These are phyloP conservation scores for Populus alba DNA, from an alignment of 345 rosid species.

Conservation along the genomic window DNA sequence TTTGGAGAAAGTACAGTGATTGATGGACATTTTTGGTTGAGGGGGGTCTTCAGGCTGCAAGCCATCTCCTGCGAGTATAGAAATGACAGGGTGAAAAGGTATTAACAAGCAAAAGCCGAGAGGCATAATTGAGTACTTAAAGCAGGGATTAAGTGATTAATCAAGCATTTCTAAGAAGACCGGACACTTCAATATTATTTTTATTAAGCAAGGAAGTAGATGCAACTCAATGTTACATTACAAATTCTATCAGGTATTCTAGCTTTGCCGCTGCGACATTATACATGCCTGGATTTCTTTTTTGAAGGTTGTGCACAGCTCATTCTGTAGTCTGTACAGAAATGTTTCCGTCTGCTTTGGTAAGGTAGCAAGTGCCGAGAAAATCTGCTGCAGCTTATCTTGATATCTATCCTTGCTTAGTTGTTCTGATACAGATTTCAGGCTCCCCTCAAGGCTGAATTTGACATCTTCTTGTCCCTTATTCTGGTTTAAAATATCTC, in stretches of 20 bases:
- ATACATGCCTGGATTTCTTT: constrained; percentile 59
- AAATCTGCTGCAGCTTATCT: constrained; percentile 53
- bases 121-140: neutral
- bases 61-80: constrained; percentile 41
- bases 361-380: constrained; percentile 44
- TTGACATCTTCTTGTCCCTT: constrained; percentile 66
- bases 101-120: neutral
- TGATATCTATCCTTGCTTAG: constrained; percentile 41
- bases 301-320: constrained; percentile 44
- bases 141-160: neutral
- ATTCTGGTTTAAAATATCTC: constrained; percentile 43
- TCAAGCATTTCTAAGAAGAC: neutral
- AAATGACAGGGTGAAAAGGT: neutral
- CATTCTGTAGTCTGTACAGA: constrained; percentile 47
- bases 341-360: constrained; percentile 59
- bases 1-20: constrained; percentile 35
- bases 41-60: constrained; percentile 28
- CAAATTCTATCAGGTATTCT: neutral
- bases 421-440: constrained; percentile 64
- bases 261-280: neutral
- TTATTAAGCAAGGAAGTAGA: neutral
- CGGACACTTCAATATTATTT: neutral
- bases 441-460: constrained; percentile 51
- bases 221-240: neutral
- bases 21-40: constrained; percentile 37